Conservation (phyloP, 805 yeast genomes). For the Gaillardinia entomophila region DNA sequence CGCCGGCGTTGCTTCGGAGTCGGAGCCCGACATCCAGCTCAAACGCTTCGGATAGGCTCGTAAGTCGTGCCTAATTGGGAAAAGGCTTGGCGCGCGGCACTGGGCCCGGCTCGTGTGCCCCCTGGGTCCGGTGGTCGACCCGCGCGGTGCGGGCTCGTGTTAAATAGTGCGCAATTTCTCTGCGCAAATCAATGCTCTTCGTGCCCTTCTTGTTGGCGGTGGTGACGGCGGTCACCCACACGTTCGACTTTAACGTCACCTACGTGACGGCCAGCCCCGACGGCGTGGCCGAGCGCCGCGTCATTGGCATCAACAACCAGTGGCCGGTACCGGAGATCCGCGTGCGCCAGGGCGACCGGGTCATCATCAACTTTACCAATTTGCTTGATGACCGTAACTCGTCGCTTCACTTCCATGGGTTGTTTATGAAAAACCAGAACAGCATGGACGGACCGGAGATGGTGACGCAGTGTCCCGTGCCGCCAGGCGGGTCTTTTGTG, state of each 20-base stretch:
- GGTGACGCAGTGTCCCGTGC: constrained; percentile 42
- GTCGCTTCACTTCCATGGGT: constrained; percentile 42
- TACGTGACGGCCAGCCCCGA: constrained; percentile 50
- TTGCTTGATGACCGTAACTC: constrained; percentile 27
- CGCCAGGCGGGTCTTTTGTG: constrained; percentile 31
- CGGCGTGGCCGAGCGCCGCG: constrained; percentile 43
- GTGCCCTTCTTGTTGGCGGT: not conserved
- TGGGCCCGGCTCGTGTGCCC: too few relatives aligned
- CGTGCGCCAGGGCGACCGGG: constrained; percentile 35
- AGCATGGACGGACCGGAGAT: constrained; percentile 43
- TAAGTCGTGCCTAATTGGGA: too few relatives aligned
- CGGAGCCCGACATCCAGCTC: constrained; percentile 41
- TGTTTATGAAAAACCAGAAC: constrained; percentile 31
- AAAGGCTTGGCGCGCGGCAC: too few relatives aligned
- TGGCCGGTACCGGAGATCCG: constrained; percentile 41
- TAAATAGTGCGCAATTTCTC: too few relatives aligned
- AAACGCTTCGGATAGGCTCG: constrained; percentile 43
- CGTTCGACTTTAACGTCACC: constrained; percentile 31
- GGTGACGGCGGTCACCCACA: constrained; percentile 20
- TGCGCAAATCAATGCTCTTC: too few relatives aligned
- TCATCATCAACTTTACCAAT: constrained; percentile 31
- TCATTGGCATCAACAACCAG: constrained; percentile 51
- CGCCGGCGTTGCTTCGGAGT: constrained; percentile 10
- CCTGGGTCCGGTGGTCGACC: too few relatives aligned
- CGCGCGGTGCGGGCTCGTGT: too few relatives aligned